phyloP scores from a whole-genome alignment of 2,329 filamentous ascomycete species.

The Biscogniauxia sp. region DNA sequence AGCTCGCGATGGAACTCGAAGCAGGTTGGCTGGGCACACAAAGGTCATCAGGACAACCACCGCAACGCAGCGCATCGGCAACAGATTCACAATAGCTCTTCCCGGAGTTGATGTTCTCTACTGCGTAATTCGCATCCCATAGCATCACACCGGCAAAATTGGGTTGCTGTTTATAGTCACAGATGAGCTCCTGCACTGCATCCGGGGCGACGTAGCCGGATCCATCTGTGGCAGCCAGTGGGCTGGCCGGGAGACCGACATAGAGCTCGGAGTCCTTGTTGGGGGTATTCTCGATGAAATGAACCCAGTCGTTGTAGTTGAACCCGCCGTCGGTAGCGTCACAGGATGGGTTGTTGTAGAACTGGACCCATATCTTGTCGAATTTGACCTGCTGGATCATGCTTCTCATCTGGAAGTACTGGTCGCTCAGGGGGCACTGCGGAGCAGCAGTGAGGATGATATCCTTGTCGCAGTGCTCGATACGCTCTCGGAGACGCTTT shows the following conservation, averaged over 20 bases:
- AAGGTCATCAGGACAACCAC: constrained; percentile 31
- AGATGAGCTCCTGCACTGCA: constrained; percentile 38
- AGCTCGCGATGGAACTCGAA: constrained; percentile 9
- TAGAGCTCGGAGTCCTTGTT: constrained; percentile 45
- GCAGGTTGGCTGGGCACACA: constrained; percentile 9
- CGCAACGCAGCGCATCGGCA: constrained; percentile 37
- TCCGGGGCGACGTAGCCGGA: constrained; percentile 35
- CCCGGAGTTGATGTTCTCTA: constrained; percentile 31
- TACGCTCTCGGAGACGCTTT: constrained; percentile 24
- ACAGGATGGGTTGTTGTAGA: constrained; percentile 47
- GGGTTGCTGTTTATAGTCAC: constrained; percentile 33
- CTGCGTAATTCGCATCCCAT: constrained; percentile 42
- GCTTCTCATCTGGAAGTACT: constrained; percentile 42
- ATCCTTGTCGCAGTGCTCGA: constrained; percentile 14
- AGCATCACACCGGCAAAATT: constrained; percentile 47
- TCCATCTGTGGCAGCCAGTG: constrained; percentile 24
- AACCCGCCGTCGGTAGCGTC: constrained; percentile 34
- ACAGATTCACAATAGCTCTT: constrained; percentile 39
- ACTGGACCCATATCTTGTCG: constrained; percentile 46
- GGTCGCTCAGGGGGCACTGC: constrained; percentile 39
- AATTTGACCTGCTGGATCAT: constrained; percentile 37
- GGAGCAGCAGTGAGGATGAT: constrained; percentile 41
- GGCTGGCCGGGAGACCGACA: constrained; percentile 41
- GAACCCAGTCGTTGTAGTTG: constrained; percentile 45
- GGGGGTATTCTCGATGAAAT: constrained; percentile 32